Evolutionary conservation across 331 rosid genomes (phyloP).

Genomic region (Spiraea crenata): DNA sequence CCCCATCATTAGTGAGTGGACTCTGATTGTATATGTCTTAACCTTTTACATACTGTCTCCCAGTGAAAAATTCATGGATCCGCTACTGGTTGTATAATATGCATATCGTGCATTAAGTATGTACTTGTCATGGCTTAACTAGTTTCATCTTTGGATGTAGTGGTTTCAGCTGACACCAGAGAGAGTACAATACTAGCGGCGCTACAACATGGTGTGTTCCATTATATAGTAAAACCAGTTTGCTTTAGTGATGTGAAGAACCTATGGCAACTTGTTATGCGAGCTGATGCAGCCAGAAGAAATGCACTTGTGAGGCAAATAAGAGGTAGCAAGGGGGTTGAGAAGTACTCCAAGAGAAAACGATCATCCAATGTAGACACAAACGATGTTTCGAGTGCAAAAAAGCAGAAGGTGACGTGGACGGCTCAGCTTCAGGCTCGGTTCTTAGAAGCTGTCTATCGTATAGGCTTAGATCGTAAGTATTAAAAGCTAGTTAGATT

Average conservation of each 20-base stretch:
- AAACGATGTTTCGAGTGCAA: background rate
- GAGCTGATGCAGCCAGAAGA: background rate
- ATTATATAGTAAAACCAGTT: slow-evolving; percentile 37
- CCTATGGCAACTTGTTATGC: slow-evolving; percentile 30
- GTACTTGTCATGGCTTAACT: background rate
- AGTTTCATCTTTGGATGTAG: slow-evolving; percentile 11
- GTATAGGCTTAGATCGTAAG: slow-evolving; percentile 40
- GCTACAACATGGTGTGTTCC: slow-evolving; percentile 22
- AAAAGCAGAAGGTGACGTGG: slow-evolving; percentile 37
- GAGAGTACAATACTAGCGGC: slow-evolving; percentile 25
- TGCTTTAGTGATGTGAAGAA: slow-evolving; percentile 28
- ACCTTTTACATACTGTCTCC: no score
- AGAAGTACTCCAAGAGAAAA: background rate
- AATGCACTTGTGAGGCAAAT: background rate
- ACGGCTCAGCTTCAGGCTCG: slow-evolving; percentile 32
- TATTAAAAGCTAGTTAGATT: background rate
- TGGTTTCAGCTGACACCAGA: slow-evolving; percentile 24
- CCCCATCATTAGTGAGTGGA: slow-evolving; percentile 32
- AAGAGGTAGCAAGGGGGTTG: background rate
- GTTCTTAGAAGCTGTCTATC: slow-evolving; percentile 31
- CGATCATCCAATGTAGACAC: background rate
- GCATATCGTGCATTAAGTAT: background rate
- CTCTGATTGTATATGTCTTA: background rate
- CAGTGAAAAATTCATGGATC: no score
- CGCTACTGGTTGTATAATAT: no score